Percentiles rank a stretch among this genome's conserved stretches.
phyloP scores from a whole-genome alignment of 2,329 filamentous ascomycete genomes.

The Colletotrichum sp. region DNA sequence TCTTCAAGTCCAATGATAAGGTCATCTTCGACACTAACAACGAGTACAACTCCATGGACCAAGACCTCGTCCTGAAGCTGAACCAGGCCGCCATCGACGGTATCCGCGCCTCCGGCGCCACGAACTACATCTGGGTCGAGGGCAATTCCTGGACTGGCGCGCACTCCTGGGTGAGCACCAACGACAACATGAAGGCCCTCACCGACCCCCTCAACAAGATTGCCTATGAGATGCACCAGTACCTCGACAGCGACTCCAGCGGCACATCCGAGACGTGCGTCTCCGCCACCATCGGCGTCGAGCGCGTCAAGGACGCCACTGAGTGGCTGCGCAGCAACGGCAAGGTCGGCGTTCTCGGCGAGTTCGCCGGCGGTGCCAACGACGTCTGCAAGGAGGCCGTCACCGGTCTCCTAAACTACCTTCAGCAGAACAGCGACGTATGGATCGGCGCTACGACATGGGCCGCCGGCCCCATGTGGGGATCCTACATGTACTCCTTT shows the following conservation, averaged over 20 bases:
- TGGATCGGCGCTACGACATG: conserved; percentile 57
- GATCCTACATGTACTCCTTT: conserved; percentile 42
- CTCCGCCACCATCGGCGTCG: conserved; percentile 43
- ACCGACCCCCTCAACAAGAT: conserved; percentile 48
- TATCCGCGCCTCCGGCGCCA: conserved; percentile 60
- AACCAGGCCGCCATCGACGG: conserved; percentile 64
- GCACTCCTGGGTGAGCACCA: conserved; percentile 37
- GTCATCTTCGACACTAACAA: conserved; percentile 67
- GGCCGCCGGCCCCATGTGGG: conserved; percentile 56
- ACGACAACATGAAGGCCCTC: conserved; percentile 38
- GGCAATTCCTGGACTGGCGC: conserved; percentile 54
- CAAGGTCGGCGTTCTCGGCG: conserved; percentile 54
- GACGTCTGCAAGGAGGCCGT: conserved; percentile 50
- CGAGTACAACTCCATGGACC: conserved; percentile 64
- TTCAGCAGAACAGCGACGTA: conserved; percentile 54
- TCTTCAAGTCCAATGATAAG: conserved; percentile 51
- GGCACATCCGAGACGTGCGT: conserved; percentile 48
- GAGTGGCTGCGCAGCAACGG: conserved; percentile 53
- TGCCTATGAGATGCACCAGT: conserved; percentile 58
- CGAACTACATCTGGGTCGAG: conserved; percentile 51
- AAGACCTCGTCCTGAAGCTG: conserved; percentile 56
- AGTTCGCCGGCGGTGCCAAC: conserved; percentile 54
- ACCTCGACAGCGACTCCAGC: conserved; percentile 53
- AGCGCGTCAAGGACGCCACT: conserved; percentile 48
- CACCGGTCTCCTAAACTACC: conserved; percentile 49